A percentile compares a stretch with the other conserved stretches of the same genome.
Evolutionary conservation across 306 rosid genomes (phyloP).

Genomic region (Sechiopsis laciniata): DNA sequence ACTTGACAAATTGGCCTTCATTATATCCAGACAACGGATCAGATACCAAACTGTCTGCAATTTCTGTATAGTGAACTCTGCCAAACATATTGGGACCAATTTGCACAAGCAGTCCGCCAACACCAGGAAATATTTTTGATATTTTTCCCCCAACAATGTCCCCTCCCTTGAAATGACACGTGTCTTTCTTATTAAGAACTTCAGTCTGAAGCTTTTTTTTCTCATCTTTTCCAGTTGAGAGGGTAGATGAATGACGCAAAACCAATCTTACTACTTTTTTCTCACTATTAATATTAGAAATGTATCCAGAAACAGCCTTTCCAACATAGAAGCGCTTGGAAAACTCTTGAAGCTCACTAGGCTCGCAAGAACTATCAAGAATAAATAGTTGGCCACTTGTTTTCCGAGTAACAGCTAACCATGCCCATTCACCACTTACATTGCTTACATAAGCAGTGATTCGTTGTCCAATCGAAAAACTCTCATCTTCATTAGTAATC

Average conservation of each 20-base stretch:
- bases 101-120: slow-evolving; percentile 79
- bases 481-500: slow-evolving; percentile 26
- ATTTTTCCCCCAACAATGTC: slow-evolving; percentile 65
- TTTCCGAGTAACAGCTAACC: slow-evolving; percentile 62
- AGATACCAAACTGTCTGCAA: slow-evolving; percentile 53
- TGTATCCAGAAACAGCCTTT: slow-evolving; percentile 48
- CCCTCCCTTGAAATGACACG: slow-evolving; percentile 54
- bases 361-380: slow-evolving; percentile 73
- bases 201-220: slow-evolving; percentile 16
- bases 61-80: slow-evolving; percentile 72
- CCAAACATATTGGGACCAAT: slow-evolving; percentile 67
- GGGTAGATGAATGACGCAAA: slow-evolving; percentile 30
- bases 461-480: slow-evolving; percentile 53
- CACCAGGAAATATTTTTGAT: slow-evolving; percentile 66
- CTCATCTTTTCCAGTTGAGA: slow-evolving; percentile 23
- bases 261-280: slow-evolving; percentile 62
- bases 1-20: slow-evolving; percentile 80
- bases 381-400: slow-evolving; percentile 64
- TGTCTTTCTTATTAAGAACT: slow-evolving; percentile 28
- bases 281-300: slow-evolving; percentile 48
- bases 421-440: slow-evolving; percentile 75
- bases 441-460: slow-evolving; percentile 69
- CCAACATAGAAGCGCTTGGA: slow-evolving; percentile 62
- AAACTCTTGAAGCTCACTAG: slow-evolving; percentile 61
- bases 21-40: slow-evolving; percentile 73